These are phyloP conservation scores for Rhododendron griersonianum DNA, from an alignment of 148 eudicot genomes.

Conservation along the genomic window DNA sequence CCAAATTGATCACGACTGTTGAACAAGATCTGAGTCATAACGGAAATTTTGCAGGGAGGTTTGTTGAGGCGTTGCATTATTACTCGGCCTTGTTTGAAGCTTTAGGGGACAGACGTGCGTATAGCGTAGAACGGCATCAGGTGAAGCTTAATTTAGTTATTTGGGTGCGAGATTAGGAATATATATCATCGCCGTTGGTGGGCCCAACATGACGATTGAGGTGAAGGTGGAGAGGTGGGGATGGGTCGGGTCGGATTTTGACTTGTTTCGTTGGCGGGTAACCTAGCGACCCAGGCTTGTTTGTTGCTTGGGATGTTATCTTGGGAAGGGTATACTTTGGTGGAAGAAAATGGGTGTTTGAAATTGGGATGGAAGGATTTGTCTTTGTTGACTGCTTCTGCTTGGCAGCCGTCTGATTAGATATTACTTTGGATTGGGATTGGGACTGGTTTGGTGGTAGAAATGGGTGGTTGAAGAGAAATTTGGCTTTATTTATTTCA, in stretches of 20 bases:
- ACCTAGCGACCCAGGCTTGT: constrained; percentile 60
- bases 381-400: constrained; percentile 70
- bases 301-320: constrained; percentile 73
- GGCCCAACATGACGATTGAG: constrained; percentile 20
- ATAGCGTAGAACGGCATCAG: too few species aligned
- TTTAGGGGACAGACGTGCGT: too few species aligned
- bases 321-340: constrained; percentile 67
- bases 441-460: too few species aligned
- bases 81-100: not conserved
- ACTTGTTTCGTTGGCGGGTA: constrained; percentile 27
- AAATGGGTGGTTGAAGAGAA: too few species aligned
- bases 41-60: too few species aligned
- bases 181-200: too few species aligned
- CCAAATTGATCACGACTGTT: too few species aligned
- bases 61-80: not conserved
- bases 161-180: too few species aligned
- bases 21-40: too few species aligned
- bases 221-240: constrained; percentile 49
- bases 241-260: constrained; percentile 53
- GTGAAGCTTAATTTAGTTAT: too few species aligned
- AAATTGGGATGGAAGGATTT: constrained; percentile 83
- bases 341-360: constrained; percentile 61
- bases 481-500: too few species aligned
- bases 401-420: constrained; percentile 38
- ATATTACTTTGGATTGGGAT: too few species aligned